Conservation (phyloP, 495 filamentous ascomycete species). For the Hyaloscypha finlandica region DNA sequence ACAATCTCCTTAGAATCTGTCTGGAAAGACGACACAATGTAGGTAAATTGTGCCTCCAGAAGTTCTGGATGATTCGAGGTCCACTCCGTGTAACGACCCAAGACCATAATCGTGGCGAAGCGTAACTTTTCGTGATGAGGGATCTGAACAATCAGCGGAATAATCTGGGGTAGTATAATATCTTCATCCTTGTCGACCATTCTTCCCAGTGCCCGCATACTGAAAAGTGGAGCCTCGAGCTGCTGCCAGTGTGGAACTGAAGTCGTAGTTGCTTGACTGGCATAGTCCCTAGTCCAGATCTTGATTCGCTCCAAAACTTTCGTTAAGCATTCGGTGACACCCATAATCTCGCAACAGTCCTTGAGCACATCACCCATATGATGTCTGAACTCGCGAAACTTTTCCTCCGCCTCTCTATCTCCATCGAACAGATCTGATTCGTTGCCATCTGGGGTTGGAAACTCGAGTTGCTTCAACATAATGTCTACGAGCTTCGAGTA, state of each 20-base stretch:
- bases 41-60: slow-evolving; percentile 87
- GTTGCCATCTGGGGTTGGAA: slow-evolving; percentile 72
- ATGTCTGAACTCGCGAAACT: slow-evolving; percentile 95
- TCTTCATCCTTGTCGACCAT: slow-evolving; percentile 92
- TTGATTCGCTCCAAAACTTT: slow-evolving; percentile 86
- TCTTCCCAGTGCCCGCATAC: slow-evolving; percentile 92
- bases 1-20: slow-evolving; percentile 84
- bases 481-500: slow-evolving; percentile 89
- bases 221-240: slow-evolving; percentile 92
- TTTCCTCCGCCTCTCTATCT: slow-evolving; percentile 94
- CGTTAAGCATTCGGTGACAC: slow-evolving; percentile 81
- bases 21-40: slow-evolving; percentile 88
- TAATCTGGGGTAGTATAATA: slow-evolving; percentile 82
- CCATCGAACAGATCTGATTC: slow-evolving; percentile 90
- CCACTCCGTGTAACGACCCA: slow-evolving; percentile 97
- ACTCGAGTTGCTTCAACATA: slow-evolving; percentile 90
- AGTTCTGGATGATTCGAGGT: slow-evolving; percentile 92
- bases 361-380: slow-evolving; percentile 98
- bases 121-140: slow-evolving; percentile 94
- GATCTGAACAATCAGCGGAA: slow-evolving; percentile 90
- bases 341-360: slow-evolving; percentile 95
- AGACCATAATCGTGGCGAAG: slow-evolving; percentile 95
- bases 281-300: slow-evolving; percentile 82
- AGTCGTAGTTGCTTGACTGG: slow-evolving; percentile 66
- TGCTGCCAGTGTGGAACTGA: slow-evolving; percentile 96